Evolutionary conservation across 768 basidiomycete species (phyloP), one percentile per base, ranked within the genome.

Genomic region (Clathrus columnatus): DNA sequence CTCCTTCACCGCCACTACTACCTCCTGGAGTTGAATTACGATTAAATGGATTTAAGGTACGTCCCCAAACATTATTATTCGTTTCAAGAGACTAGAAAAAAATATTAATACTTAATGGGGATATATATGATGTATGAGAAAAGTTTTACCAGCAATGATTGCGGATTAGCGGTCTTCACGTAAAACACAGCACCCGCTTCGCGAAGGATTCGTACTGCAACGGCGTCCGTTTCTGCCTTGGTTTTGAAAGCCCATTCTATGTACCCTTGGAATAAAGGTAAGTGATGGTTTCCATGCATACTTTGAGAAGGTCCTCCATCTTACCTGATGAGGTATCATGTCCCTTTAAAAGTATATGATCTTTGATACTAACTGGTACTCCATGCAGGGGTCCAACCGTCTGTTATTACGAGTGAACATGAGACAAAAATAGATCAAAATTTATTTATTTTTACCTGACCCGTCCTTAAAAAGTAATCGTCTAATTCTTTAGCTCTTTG

Each of bases 401-500:
- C 54, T 55, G 32, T 14, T 14, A 20, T 14, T 14, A 21, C 20
- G 51, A 2, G 5, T 32, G 10, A 53, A 29, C 48, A 55, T 27
- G 14, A 17, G 24, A n/a, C 28, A 17, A 41, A 5, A 26, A 23
- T 42, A 7, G 24, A 16, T 14, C 11, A 46, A 26, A 54, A 24
- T 6, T 10, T 11, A 0, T n/a, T 28, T 11, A 28, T 47, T 7
- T 4, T 32, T 24, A 74, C 68, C 42, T 72, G 67, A 17, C 80
- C 80, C 0, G 77, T 82, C 53, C 67, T 59, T 16, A 61, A 52
- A 28, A 78, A 63, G 62, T 78, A 63, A 21, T 67, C 70, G 61
- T 84, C 82, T 20, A 83, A 68, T 58, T 79, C 68, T 48, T 61
- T 66, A 4, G 83, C 82, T 42, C 73, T 69, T 50, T 64, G 58